Evolutionary conservation across 2,329 filamentous ascomycete genomes (phyloP).

Genomic region (Calonectria fujianensis): DNA sequence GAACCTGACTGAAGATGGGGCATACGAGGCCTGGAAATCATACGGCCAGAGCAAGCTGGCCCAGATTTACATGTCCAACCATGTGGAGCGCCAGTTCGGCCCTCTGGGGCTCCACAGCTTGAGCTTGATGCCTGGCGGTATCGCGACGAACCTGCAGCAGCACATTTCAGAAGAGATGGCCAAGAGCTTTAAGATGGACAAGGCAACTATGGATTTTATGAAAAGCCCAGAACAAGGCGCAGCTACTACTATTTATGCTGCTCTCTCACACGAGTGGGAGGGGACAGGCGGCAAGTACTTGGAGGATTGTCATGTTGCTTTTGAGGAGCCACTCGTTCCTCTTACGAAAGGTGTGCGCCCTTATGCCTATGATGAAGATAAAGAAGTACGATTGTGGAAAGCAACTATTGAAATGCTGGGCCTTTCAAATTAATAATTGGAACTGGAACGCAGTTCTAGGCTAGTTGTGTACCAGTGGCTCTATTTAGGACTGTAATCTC

Average conservation of each 20-base stretch:
- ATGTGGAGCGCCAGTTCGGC: not conserved
- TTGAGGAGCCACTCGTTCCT: not conserved
- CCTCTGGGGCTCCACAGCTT: not conserved
- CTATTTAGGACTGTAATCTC: too few species aligned
- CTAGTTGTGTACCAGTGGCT: fast-evolving
- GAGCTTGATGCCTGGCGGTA: conserved; percentile 15
- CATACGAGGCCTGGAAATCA: not conserved
- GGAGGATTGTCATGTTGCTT: not conserved
- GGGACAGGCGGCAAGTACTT: not conserved
- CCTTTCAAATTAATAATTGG: not conserved
- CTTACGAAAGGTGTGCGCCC: not conserved
- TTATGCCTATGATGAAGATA: conserved; percentile 2
- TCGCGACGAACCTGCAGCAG: not conserved
- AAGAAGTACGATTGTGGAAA: not conserved
- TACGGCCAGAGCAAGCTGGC: conserved; percentile 4
- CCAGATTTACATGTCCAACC: conserved; percentile 13
- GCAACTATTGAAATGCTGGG: not conserved
- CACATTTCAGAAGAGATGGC: not conserved
- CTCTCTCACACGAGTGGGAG: not conserved
- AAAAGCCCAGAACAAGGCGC: conserved; percentile 6
- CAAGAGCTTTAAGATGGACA: not conserved
- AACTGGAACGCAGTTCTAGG: not conserved
- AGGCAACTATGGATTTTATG: not conserved
- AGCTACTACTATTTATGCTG: not conserved
- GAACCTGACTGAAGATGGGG: not conserved